Evolutionary conservation across 1,139 yeast species (phyloP), one percentile per base, ranked within the genome.

Genomic region (Zygosaccharomyces sapae): DNA sequence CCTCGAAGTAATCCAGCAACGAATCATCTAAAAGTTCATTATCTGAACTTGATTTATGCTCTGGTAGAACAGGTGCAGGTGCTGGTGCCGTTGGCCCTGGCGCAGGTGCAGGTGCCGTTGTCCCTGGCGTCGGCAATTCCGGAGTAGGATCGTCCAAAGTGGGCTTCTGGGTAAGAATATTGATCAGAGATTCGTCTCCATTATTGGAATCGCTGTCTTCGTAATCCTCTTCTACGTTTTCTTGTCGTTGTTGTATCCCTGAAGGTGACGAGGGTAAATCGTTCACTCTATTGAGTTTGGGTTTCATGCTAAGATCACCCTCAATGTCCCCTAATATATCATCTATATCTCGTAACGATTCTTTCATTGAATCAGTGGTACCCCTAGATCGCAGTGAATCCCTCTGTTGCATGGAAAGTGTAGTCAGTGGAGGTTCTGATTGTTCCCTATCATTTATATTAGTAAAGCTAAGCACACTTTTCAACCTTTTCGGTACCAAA

Each of bases 251-350:
- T 33, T 37, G 41, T 34, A 50, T 48, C 20, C 49, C 40, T 38
- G 44, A 41, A 5, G 53, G 53, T 24, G 53, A 50, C n/a, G 53
- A 50, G 12, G 53, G 53, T 20, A 50, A 33, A 27, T 50, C 48
- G 24, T 48, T 45, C 31, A 48, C 20, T 19, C 36, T 46, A 4
- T 39, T 9, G 8, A 30, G 38, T 5, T 43, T 48, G 2, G 52
- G 50, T 40, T 50, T 42, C 31, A 39, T 9, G 29, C 46, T 46
- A 25, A 47, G 34, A 29, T 53, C 55, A 5, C 56, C 58, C 29
- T 54, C 56, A 19, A 59, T 50, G 41, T 61, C 65, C 31, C 53
- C 53, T n/a, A 62, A 43, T 24, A 62, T 61, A 38, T 59, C 65
- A 36, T 61, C 62, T 19, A 63, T 62, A 41, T 62, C 65, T 35